Conservation (phyloP, 495 filamentous ascomycete species). For the Penicillium silybi region DNA sequence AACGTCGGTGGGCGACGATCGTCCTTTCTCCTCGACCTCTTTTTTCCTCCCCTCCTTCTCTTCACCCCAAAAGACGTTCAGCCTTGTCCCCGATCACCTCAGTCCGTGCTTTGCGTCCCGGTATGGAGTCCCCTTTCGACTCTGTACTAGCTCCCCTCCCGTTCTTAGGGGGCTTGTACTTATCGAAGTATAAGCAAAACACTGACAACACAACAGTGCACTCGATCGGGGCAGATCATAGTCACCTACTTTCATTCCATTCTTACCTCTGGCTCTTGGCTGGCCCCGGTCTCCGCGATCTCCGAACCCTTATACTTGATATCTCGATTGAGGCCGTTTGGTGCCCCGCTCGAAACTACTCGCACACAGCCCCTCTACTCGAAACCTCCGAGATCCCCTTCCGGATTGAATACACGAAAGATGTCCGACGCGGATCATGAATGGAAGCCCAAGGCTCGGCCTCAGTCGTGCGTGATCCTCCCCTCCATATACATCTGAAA, state of each 20-base stretch:
- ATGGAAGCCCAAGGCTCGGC: slow-evolving; percentile 73
- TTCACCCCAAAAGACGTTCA: neutral
- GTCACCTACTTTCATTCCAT: neutral
- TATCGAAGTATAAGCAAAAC: slow-evolving; percentile 11
- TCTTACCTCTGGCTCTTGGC: slow-evolving; percentile 15
- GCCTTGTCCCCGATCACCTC: neutral
- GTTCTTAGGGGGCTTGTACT: neutral
- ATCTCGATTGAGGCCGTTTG: slow-evolving; percentile 3
- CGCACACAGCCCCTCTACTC: slow-evolving; percentile 5
- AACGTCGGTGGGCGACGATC: slow-evolving; percentile 22
- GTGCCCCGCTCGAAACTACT: slow-evolving; percentile 17
- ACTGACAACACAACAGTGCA: slow-evolving; percentile 1
- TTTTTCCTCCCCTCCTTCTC: slow-evolving; percentile 4
- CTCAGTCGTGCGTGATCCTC: slow-evolving; percentile 70
- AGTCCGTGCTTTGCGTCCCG: slow-evolving; percentile 1
- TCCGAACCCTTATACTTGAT: slow-evolving; percentile 4
- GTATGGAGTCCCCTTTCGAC: slow-evolving; percentile 1
- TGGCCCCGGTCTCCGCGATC: slow-evolving; percentile 21
- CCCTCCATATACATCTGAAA: slow-evolving; percentile 2
- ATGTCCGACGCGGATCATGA: slow-evolving; percentile 66
- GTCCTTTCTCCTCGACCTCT: slow-evolving; percentile 12
- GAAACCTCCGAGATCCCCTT: slow-evolving; percentile 2
- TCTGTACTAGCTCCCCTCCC: slow-evolving; percentile 1
- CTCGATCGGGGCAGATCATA: slow-evolving; percentile 8
- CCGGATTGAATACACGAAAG: slow-evolving; percentile 12